Base-by-base conservation (phyloP, 2,329 filamentous ascomycete genomes). In the Dactylellina parvicollis region DNA sequence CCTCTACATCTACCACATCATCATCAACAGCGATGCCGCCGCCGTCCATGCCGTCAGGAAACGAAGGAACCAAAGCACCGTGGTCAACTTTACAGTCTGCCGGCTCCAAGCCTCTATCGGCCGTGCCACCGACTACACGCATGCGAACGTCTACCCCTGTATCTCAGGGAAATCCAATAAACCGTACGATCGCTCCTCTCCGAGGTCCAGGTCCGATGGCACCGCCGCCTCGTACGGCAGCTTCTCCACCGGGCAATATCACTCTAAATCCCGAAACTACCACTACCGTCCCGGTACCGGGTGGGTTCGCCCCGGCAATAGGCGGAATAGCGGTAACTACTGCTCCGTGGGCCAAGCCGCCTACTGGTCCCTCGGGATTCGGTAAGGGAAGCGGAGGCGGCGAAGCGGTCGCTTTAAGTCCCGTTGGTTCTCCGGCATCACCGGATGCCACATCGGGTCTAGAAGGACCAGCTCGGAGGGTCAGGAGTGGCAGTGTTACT, bases 31-130 rank as follows among this genome's bases (percentile, higher is more conserved):
- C 55, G 12, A 69, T 60, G 34, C 64, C 54, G 30, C 16, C 64
- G 16, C 64, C 52, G 14, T 59, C 14, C 5, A 12, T 30, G 9
- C 2, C 59, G 24, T 46, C 60, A 2, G 30, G 36, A 16, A 22
- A n/a, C 1, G 47, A 62, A 32, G 62, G 14, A 4, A 73, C 60
- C 30, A 74, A 74, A 28, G 70, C 57, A 9, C 70, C 70, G 10
- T 74, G 70, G 70, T 74, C 70, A 46, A 69, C 70, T 20, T n/a
- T 73, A 22, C 60, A 60, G 5, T 67, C 70, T n/a, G 55, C 62
- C 12, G 14, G 54, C 12, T 60, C 54, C 4, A 61, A 50, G 24
- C 16, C n/a, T 16, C 34, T 42, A 7, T 20, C 36, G 9, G 42
- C 49, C 18, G 22, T 34, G 1, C 52, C 54, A 14, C 47, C 50